Percentiles rank a stretch among this genome's conserved stretches.
phyloP scores from a whole-genome alignment of 2,329 filamentous ascomycete species.

The Coniella lustricola region DNA sequence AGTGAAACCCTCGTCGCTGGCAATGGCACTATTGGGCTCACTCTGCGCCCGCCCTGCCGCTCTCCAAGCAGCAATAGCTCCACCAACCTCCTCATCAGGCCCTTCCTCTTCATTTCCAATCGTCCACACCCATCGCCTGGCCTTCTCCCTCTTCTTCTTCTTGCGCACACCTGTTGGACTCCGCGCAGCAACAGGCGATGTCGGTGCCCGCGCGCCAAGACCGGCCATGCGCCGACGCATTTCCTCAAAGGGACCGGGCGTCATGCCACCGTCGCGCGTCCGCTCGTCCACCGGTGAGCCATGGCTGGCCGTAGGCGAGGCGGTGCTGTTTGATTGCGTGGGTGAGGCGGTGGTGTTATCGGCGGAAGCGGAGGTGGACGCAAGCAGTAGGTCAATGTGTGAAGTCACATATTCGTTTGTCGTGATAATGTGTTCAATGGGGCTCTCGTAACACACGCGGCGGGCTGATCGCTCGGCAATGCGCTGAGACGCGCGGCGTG shows the following conservation, averaged over 20 bases:
- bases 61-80: constrained; percentile 34
- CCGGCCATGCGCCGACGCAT: constrained; percentile 52
- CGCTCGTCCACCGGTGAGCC: background rate
- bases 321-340: constrained; percentile 25
- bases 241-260: constrained; percentile 57
- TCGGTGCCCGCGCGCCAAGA: constrained; percentile 34
- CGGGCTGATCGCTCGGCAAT: constrained; percentile 48
- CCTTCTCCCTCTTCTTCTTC: constrained; percentile 53
- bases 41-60: constrained; percentile 17
- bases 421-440: constrained; percentile 56
- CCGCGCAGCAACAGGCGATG: constrained; percentile 33
- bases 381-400: constrained; percentile 53
- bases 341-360: constrained; percentile 49
- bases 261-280: constrained; percentile 51
- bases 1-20: background rate
- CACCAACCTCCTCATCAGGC: constrained; percentile 35
- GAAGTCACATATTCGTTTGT: constrained; percentile 56
- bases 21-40: constrained; percentile 17
- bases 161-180: constrained; percentile 44
- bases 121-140: constrained; percentile 59
- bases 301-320: background rate
- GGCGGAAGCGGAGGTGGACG: background rate
- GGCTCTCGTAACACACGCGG: constrained; percentile 55
- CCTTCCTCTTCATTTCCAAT: constrained; percentile 46
- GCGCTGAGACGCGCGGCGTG: constrained; percentile 46